Percentiles rank a stretch among this genome's conserved stretches.
These are phyloP conservation scores for Phytophthora sojae DNA, from an alignment of 352 stramenopile species.

Conservation along the genomic window DNA sequence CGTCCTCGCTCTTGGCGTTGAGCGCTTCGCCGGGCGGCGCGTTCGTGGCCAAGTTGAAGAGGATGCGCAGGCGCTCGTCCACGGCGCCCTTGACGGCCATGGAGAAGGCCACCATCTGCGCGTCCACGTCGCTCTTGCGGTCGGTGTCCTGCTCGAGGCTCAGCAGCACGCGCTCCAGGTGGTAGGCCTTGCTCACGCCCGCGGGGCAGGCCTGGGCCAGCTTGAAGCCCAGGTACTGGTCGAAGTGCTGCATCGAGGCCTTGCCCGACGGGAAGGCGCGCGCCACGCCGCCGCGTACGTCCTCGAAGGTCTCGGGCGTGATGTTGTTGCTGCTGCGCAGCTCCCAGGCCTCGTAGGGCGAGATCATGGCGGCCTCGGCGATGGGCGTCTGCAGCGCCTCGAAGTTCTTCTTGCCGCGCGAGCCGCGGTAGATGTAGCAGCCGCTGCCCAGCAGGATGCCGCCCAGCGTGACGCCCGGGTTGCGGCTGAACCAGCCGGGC, in stretches of 20 bases:
- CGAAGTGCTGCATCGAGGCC: constrained; percentile 77
- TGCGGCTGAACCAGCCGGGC: constrained; percentile 87
- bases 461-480: constrained; percentile 79
- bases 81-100: constrained; percentile 81
- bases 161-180: constrained; percentile 80
- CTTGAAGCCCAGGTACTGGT: constrained; percentile 82
- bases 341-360: constrained; percentile 88
- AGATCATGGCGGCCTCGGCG: constrained; percentile 77
- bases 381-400: constrained; percentile 76
- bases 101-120: constrained; percentile 83
- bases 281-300: constrained; percentile 53
- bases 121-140: constrained; percentile 72
- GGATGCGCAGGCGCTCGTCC: constrained; percentile 72
- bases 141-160: constrained; percentile 65
- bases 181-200: constrained; percentile 73
- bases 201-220: constrained; percentile 61
- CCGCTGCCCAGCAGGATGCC: constrained; percentile 73
- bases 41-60: constrained; percentile 76
- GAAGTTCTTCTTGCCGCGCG: constrained; percentile 83
- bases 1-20: constrained; percentile 24
- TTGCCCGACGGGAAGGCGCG: constrained; percentile 72
- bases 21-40: constrained; percentile 36
- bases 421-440: constrained; percentile 79
- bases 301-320: constrained; percentile 68
- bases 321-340: constrained; percentile 83